Evolutionary conservation across 257 asterid species (phyloP).

Genomic region (Gardenia jasminoides): DNA sequence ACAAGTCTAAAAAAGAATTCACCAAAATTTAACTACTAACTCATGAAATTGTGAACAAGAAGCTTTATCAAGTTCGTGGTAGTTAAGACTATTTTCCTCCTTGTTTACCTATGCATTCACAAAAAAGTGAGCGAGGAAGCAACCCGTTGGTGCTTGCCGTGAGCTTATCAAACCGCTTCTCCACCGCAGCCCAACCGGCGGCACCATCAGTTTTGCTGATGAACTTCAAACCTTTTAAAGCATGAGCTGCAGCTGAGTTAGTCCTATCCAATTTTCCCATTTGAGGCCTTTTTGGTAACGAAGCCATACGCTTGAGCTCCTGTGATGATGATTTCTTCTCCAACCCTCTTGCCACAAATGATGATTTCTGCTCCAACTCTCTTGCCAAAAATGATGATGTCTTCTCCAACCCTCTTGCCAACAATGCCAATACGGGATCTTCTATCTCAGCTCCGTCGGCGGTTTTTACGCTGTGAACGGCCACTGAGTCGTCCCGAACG

Average conservation of each 20-base stretch:
- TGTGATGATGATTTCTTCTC: slow-evolving; percentile 73
- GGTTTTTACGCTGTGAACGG: slow-evolving; percentile 82
- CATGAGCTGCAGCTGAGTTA: slow-evolving; percentile 71
- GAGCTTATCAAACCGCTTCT: slow-evolving; percentile 58
- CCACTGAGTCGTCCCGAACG: slow-evolving; percentile 83
- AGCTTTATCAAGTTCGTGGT: background rate
- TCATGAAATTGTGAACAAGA: background rate
- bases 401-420: slow-evolving; percentile 72
- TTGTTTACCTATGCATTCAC: slow-evolving; percentile 80
- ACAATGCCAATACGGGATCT: slow-evolving; percentile 77
- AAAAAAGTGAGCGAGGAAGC: slow-evolving; percentile 65
- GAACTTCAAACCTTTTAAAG: slow-evolving; percentile 78
- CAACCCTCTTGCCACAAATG: slow-evolving; percentile 49
- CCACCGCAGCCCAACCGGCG: slow-evolving; percentile 77
- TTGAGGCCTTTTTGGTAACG: slow-evolving; percentile 40
- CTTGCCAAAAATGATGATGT: slow-evolving; percentile 64
- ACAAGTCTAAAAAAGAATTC: background rate
- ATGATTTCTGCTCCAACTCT: slow-evolving; percentile 64
- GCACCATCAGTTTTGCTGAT: slow-evolving; percentile 73
- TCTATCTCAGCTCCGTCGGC: slow-evolving; percentile 84
- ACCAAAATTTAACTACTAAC: background rate
- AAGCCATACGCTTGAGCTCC: slow-evolving; percentile 69
- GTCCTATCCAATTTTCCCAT: slow-evolving; percentile 48
- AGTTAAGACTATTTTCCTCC: background rate
- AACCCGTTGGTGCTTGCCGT: slow-evolving; percentile 46